Conservation (phyloP, 2,329 filamentous ascomycete genomes). For the Diaporthe sp. region DNA sequence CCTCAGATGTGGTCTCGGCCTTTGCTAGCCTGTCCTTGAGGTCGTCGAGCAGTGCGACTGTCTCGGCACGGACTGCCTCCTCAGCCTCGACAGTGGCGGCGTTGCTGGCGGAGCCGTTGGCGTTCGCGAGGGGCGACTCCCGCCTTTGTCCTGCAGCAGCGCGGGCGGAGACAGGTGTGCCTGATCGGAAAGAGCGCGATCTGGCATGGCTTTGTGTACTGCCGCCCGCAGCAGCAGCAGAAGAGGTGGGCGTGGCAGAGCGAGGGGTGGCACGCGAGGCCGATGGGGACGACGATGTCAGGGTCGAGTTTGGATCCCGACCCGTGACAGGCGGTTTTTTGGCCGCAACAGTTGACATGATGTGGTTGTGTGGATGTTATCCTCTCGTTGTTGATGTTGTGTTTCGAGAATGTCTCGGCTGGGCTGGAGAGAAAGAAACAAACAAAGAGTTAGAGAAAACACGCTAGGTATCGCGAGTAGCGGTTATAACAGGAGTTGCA, state of each 20-base stretch:
- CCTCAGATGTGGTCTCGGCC: conserved; percentile 82
- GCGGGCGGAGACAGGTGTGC: conserved; percentile 79
- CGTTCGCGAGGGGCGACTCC: conserved; percentile 56
- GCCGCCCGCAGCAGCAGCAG: conserved; percentile 55
- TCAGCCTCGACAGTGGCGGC: conserved; percentile 66
- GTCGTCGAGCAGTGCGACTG: conserved; percentile 83
- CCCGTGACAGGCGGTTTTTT: conserved; percentile 66
- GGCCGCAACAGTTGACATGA: conserved; percentile 63
- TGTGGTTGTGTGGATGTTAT: conserved; percentile 18
- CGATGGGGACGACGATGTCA: conserved; percentile 47
- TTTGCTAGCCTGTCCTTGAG: conserved; percentile 85
- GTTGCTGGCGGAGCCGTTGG: conserved; percentile 50
- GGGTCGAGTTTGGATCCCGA: conserved; percentile 56
- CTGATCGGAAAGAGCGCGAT: conserved; percentile 74
- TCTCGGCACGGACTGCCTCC: conserved; percentile 83
- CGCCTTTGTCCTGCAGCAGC: conserved; percentile 75
- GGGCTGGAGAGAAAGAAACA: conserved; percentile 27
- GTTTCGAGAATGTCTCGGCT: conserved; percentile 30
- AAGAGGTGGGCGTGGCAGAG: conserved; percentile 63
- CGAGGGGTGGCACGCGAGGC: conserved; percentile 54
- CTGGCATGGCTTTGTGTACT: conserved; percentile 56
- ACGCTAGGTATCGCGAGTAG: conserved; percentile 34
- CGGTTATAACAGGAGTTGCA: conserved; percentile 37
- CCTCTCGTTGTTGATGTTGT: conserved; percentile 5
- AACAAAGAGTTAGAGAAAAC: conserved; percentile 31